phyloP scores from a whole-genome alignment of 2,329 filamentous ascomycete genomes.

The Colletotrichum sp. region DNA sequence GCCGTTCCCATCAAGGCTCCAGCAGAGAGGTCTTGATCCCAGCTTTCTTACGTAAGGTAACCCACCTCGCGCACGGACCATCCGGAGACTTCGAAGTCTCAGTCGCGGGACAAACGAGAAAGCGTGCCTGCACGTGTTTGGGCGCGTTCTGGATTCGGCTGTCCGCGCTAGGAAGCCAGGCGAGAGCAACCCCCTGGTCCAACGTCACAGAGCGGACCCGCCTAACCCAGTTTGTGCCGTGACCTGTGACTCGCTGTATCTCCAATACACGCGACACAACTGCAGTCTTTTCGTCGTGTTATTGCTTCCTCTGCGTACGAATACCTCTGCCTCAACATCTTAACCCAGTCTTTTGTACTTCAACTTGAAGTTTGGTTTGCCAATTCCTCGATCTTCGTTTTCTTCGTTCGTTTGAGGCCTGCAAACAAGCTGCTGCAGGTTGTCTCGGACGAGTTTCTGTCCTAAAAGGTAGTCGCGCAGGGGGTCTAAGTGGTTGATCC shows the following conservation, averaged over 20 bases:
- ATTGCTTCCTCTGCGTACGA: neutral
- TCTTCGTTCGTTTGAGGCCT: neutral
- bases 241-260: neutral
- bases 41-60: neutral
- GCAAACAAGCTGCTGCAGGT: neutral
- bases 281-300: constrained; percentile 5
- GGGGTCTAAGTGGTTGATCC: constrained; percentile 20
- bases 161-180: constrained; percentile 7
- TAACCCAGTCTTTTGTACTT: neutral
- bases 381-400: neutral
- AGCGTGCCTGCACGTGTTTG: constrained; percentile 17
- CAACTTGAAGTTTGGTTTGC: neutral
- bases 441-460: neutral
- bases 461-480: neutral
- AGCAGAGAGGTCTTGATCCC: neutral
- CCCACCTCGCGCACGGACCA: neutral
- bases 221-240: constrained; percentile 3
- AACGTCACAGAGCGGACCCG: constrained; percentile 4
- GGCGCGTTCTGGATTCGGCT: constrained; percentile 13
- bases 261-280: constrained; percentile 7
- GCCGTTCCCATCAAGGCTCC: neutral
- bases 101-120: constrained; percentile 4
- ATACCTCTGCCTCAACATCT: neutral
- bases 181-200: neutral
- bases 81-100: neutral